phyloP scores from a whole-genome alignment of 163 green algal species.

The Coccomyxa subellipsoidea region DNA sequence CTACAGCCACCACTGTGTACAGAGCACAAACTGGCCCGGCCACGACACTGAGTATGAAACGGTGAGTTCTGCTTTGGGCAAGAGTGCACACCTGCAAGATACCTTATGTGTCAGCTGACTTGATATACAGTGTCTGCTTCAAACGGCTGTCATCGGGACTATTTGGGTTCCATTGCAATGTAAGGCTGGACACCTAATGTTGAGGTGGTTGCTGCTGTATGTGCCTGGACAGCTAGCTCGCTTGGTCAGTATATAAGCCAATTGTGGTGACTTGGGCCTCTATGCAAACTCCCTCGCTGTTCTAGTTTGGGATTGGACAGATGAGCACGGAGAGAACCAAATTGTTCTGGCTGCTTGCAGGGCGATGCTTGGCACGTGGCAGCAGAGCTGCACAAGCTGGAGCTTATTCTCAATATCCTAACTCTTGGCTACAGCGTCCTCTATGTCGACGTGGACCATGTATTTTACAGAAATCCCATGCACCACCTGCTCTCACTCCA shows the following conservation, averaged over 20 bases:
- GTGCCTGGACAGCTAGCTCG: no score
- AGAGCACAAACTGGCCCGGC: background rate
- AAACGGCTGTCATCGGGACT: no score
- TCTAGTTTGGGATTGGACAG: no score
- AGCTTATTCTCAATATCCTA: background rate
- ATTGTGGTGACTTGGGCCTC: background rate
- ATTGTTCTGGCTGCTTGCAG: background rate
- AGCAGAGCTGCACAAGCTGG: constrained; percentile 13
- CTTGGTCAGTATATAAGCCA: no score
- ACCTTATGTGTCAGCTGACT: no score
- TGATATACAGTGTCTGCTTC: no score
- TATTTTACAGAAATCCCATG: constrained; percentile 2
- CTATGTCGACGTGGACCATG: background rate
- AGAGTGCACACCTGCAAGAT: no score
- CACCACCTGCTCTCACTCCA: background rate
- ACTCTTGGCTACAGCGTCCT: background rate
- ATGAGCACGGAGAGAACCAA: background rate
- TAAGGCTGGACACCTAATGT: no score
- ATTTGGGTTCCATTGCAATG: no score
- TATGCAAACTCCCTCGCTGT: no score
- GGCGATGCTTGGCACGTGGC: background rate
- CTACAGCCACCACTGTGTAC: constrained; percentile 4
- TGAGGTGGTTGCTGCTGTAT: no score
- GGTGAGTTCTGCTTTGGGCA: no score
- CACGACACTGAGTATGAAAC: background rate